Evolutionary conservation across 345 rosid genomes (phyloP), one percentile per base, ranked within the genome.

Genomic region (Gossypium arboreum): DNA sequence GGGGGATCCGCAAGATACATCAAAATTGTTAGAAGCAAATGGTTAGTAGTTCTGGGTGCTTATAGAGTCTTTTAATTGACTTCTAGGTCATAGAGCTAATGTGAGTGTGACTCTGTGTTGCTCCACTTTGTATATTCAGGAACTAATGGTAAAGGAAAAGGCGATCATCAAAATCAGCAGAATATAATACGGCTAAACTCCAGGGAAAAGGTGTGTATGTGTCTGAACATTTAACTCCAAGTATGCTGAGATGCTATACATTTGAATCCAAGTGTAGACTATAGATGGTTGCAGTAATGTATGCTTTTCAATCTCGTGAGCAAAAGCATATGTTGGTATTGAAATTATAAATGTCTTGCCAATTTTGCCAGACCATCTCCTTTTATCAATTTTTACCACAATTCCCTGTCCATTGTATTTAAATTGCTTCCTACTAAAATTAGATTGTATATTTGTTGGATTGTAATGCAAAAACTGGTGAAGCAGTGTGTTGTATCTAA

Each of bases 181-280:
- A 73, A 80, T 50, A 62, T 67, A 51, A 47, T 50, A 17, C 20
- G 54, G 66, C 41, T 74, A 1, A 80, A 65, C 73, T 78, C 92
- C 54, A 72, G 15, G 75, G 80, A 68, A 55, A 80, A 86, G 94
- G 97, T 92, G 78, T 72, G 75, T 69, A 44, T 75, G 2, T 69
- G 5, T 22, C n/a, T 25, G 45, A 57, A 57, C 34, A 22, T 24
- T 58, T 34, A 34, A 34, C 7, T 34, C 41, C 7, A 58, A 17
- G 71, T 4, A 34, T 59, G 13, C 62, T 51, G 60, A 54, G 68
- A 56, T 22, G 71, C 29, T 45, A 55, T 75, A 39, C 9, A 43
- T 73, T 44, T 68, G 56, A 62, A 7, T 41, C 12, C 3, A 54
- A 24, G 56, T 70, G 54, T 70, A 11, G 60, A 12, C 25, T 56